Base-by-base conservation (phyloP, 768 basidiomycete species). In the Amanita molliuscula region DNA sequence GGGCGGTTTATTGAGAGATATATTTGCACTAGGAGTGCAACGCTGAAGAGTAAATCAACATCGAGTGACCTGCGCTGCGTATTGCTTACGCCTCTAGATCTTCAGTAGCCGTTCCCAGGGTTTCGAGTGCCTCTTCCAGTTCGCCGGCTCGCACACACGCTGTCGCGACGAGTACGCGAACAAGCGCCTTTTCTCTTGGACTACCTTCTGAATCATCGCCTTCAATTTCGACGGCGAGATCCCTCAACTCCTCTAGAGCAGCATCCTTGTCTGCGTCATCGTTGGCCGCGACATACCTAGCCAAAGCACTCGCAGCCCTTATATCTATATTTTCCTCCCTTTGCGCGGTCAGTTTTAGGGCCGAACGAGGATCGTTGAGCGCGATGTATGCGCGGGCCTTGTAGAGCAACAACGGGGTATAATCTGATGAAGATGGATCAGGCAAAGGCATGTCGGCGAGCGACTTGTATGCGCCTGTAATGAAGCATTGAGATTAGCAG, bases 71-170 rank as follows among this genome's bases (percentile, higher is more conserved):
- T 34, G 25, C 15, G 36, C 18, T 46, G 48, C 25, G 6, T 18
- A 31, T 18, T 6, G 76, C 88, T 58, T 65, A 94, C 92, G 88
- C 87, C 72, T 97, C 93, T 33, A 92, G 75, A 57, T 89, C 87
- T 54, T 84, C 77, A 28, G 79, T 79, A 43, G 81, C 84, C 5
- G 76, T 77, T 6, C 82, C 82, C 28, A 97, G 72, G 0, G 88
- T 93, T 65, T 95, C 93, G 21, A 96, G 68, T 1, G 92, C 93
- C 66, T 97, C 93, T 65, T 96, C 93, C 9, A 87, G 67, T 66
- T 96, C 93, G 2, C 83, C 85, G 13, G 88, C 88, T 29, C 78
- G 70, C 13, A 82, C 76, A 63, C 95, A 95, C 0, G 90, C 88
- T 10, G 84, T 90, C n/a, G 83, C 91, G 26, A 89, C 88, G 16